Evolutionary conservation across 495 filamentous ascomycete species (phyloP).

Genomic region (Aspergillus conjunctus): DNA sequence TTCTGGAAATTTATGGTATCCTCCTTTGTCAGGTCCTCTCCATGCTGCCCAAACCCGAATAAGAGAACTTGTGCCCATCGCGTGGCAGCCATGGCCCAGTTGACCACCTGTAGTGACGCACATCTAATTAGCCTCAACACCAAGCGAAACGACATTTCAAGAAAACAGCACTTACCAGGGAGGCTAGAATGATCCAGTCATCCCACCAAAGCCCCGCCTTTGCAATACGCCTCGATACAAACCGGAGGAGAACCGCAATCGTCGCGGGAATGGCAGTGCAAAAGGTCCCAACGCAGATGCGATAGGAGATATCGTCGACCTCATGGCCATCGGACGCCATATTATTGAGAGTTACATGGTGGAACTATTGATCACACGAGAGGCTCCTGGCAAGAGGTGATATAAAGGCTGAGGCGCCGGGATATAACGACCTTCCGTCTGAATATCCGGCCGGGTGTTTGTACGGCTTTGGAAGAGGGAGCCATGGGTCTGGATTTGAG

Average conservation of each 20-base stretch:
- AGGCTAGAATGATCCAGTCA: constrained; percentile 34
- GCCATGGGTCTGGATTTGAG: neutral
- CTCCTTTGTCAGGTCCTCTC: constrained; percentile 15
- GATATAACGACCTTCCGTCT: too few species aligned
- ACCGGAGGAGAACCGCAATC: constrained; percentile 31
- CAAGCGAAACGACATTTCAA: constrained; percentile 26
- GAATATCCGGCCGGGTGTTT: neutral
- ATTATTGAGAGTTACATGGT: neutral
- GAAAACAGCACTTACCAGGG: neutral
- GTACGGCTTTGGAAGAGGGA: neutral
- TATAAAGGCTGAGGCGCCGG: too few species aligned
- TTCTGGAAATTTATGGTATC: constrained; percentile 26
- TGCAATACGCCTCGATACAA: constrained; percentile 31
- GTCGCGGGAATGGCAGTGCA: constrained; percentile 36
- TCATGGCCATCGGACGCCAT: constrained; percentile 2
- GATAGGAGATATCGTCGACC: constrained; percentile 26
- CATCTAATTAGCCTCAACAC: constrained; percentile 12
- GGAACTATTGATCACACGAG: neutral
- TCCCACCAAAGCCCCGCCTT: constrained; percentile 41
- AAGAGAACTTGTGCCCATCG: constrained; percentile 27
- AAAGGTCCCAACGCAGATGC: constrained; percentile 34
- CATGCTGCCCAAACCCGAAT: constrained; percentile 24
- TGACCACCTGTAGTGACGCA: constrained; percentile 19
- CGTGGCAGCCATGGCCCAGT: constrained; percentile 29
- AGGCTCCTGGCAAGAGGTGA: neutral